Evolutionary conservation across 108 stramenopile genomes (phyloP), one percentile per base, ranked within the genome.

Genomic region (Cyclostephanos tholiformis): DNA sequence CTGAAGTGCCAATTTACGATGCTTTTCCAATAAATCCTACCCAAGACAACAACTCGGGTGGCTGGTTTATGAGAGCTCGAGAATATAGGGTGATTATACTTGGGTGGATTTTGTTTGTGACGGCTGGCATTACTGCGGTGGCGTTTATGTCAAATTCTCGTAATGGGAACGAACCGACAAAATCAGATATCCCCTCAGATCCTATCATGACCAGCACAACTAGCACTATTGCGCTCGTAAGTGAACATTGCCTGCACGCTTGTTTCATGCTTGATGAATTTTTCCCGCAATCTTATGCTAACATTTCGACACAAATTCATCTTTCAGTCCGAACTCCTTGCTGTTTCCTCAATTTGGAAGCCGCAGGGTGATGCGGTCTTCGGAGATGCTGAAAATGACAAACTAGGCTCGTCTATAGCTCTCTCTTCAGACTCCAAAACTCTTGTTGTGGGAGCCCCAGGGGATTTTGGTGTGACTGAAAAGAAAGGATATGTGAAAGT

Each of bases 301-400:
- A n/a, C n/a, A n/a, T n/a, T n/a, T n/a, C n/a, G n/a, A n/a, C 41
- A 41, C 41, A 41, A 8, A 41, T 41, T 41, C 1, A 12, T 12
- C 41, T 41, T 41, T 10, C 9, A 41, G 4, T 41, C 41, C 9
- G 9, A 41, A 12, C 9, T 12, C 41, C 8, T 1, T 41, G 41
- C 6, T 6, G 50, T 10, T 2, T 8, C 50, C 6, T 20, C 17
- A 9, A 51, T 25, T 8, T 71, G 70, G 70, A 26, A 25, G 35
- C 60, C 63, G 20, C 20, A 38, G 14, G 71, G 61, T 20, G 19
- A 6, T 1, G 60, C 63, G 10, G 63, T 72, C 20, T 17, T 48
- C 26, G 71, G 71, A 27, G 63, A 63, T 26, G 62, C 61, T 26
- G 46, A 27, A 27, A 19, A 20, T 48, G 71, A 72, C 39, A 23